phyloP scores from a whole-genome alignment of 2,329 filamentous ascomycete genomes.

The Botryotinia calthae region DNA sequence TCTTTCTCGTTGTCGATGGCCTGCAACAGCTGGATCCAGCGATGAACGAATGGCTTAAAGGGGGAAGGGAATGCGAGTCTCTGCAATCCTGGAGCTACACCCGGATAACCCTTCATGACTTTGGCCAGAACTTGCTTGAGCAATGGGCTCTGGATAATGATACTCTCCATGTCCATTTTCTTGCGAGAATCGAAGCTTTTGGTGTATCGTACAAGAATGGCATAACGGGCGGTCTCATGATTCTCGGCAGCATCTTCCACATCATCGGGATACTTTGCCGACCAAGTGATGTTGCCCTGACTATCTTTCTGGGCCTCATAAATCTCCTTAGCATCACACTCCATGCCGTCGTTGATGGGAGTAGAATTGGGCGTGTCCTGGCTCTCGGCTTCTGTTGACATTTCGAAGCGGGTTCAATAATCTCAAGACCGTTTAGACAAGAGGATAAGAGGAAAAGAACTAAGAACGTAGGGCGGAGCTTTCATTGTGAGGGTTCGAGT shows the following conservation, averaged over 20 bases:
- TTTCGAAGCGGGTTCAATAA: background rate
- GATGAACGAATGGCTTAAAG: constrained; percentile 64
- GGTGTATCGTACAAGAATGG: constrained; percentile 57
- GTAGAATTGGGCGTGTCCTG: background rate
- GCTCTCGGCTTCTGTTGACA: background rate
- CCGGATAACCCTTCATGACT: constrained; percentile 30
- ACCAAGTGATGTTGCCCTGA: constrained; percentile 48
- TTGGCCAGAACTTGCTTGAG: constrained; percentile 56
- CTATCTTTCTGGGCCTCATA: constrained; percentile 50
- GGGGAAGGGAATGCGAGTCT: constrained; percentile 59
- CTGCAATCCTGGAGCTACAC: constrained; percentile 55
- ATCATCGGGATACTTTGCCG: constrained; percentile 53
- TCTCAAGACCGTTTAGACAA: background rate
- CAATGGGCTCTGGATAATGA: constrained; percentile 61
- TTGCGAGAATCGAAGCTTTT: constrained; percentile 58
- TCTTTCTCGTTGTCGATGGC: constrained; percentile 46
- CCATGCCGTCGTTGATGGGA: constrained; percentile 31
- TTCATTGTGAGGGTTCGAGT: background rate
- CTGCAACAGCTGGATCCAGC: constrained; percentile 53
- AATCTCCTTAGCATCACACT: constrained; percentile 46
- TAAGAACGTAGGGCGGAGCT: background rate
- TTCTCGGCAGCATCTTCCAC: constrained; percentile 55
- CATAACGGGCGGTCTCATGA: constrained; percentile 42
- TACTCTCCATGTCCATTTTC: constrained; percentile 48
- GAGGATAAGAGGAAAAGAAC: background rate